Evolutionary conservation across 805 yeast genomes (phyloP).

Genomic region (Sugiyamaella qingdaonensis): DNA sequence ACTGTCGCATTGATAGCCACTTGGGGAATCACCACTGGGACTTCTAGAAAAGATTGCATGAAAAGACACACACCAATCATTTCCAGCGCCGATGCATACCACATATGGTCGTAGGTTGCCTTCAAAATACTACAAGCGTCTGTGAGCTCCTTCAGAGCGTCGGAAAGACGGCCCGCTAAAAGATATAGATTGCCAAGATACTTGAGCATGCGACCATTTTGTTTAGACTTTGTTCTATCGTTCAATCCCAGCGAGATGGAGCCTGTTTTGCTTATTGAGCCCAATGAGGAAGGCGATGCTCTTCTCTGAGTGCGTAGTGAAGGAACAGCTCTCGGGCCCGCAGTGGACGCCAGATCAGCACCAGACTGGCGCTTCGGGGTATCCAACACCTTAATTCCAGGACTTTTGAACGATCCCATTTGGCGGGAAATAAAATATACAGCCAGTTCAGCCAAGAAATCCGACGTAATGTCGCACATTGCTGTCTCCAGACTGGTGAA

Average conservation of each 20-base stretch:
- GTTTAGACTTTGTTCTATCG: conserved; percentile 42
- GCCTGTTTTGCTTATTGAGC: conserved; percentile 26
- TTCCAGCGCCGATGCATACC: conserved; percentile 89
- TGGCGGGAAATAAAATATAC: conserved; percentile 64
- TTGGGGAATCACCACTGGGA: conserved; percentile 40
- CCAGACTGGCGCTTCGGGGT: conserved; percentile 9
- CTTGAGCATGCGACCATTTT: conserved; percentile 71
- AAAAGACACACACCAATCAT: conserved; percentile 66
- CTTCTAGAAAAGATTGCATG: conserved; percentile 53
- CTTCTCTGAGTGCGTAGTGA: conserved; percentile 4
- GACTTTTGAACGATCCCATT: conserved; percentile 79
- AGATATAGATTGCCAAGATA: conserved; percentile 71
- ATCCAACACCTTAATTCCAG: conserved; percentile 40
- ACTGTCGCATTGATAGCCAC: conserved; percentile 17
- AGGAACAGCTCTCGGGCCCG: conserved; percentile 2
- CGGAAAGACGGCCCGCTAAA: conserved; percentile 71
- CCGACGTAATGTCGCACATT: conserved; percentile 66
- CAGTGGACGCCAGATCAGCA: neutral
- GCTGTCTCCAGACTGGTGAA: conserved; percentile 51
- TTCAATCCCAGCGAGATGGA: conserved; percentile 32
- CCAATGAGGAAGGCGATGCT: neutral
- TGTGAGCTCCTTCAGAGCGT: conserved; percentile 68
- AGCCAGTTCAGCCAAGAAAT: conserved; percentile 60
- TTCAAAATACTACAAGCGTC: conserved; percentile 63
- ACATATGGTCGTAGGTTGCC: conserved; percentile 66